These are phyloP conservation scores for Martensiomyces pterosporus DNA, from an alignment of 192 early-diverging fungal genomes.

Conservation along the genomic window DNA sequence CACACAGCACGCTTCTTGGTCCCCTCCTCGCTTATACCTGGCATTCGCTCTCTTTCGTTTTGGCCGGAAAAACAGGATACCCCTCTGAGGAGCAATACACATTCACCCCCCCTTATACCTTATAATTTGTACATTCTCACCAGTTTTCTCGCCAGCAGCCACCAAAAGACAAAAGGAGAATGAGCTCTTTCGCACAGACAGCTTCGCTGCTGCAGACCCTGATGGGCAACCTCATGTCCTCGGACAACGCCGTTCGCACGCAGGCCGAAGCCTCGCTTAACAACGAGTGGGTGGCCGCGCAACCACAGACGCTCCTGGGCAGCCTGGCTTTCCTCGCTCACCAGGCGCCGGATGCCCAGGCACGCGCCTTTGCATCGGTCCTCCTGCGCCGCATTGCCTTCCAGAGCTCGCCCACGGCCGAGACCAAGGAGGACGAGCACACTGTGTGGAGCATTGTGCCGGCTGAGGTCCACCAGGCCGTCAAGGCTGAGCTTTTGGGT, in stretches of 20 bases:
- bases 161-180: constrained; percentile 11
- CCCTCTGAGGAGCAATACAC: too few species aligned
- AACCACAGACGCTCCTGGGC: constrained; percentile 57
- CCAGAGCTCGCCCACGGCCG: constrained; percentile 23
- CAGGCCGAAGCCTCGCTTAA: constrained; percentile 62
- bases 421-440: constrained; percentile 51
- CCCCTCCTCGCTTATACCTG: too few species aligned
- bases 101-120: background rate
- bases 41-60: too few species aligned
- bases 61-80: too few species aligned
- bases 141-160: too few species aligned
- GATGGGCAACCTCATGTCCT: constrained; percentile 50
- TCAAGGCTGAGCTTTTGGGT: constrained; percentile 73
- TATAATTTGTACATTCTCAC: too few species aligned
- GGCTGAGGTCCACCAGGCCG: constrained; percentile 56
- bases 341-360: constrained; percentile 48
- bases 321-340: constrained; percentile 57
- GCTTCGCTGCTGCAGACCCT: constrained; percentile 38
- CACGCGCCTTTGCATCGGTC: constrained; percentile 64
- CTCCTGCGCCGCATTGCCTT: constrained; percentile 68
- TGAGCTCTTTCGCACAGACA: constrained; percentile 36
- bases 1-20: too few species aligned
- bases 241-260: constrained; percentile 59
- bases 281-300: constrained; percentile 54
- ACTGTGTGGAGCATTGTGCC: constrained; percentile 75